Base-by-base conservation (phyloP, 345 rosid species). In the Heritiera littoralis region DNA sequence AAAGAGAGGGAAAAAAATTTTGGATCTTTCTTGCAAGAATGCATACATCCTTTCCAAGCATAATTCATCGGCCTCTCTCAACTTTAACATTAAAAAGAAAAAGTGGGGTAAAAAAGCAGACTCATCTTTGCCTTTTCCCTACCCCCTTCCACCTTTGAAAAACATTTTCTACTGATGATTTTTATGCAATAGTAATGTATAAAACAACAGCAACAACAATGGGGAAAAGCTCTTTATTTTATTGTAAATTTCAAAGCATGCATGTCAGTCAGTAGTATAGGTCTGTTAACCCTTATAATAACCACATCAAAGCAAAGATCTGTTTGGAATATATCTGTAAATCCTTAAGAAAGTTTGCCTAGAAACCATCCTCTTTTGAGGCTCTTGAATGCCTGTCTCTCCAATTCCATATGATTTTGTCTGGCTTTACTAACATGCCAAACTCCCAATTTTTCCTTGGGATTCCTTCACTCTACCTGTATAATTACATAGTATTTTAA, bases 361-460 rank as follows among this genome's bases (percentile, higher is more conserved):
- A 81, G 81, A 85, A 64, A 35, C 41, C 15, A 35, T 35, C 46
- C 68, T 64, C 41, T 67, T 67, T 32, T 20, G 55, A 6, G 40
- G 45, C 1, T 86, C 85, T 84, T 71, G 85, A 85, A 79, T 71
- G 83, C 80, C 82, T 79, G 88, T 82, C 79, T 81, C 77, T 77
- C 80, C 64, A 17, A 40, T 77, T 45, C 45, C 72, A 14, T 28
- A 14, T 82, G 74, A 79, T 86, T 84, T 88, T 90, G 91, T 90
- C 92, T 90, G 85, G 86, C 95, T 90, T 89, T 88, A 87, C 87
- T 88, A 92, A 88, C 92, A 93, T 95, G 93, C 91, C 87, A 85
- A 94, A 86, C 90, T 84, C 84, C 71, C 77, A 79, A 86, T 88
- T 84, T 89, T 91, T 84, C 84, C 88, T 93, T 84, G 95, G 95